Percentiles rank a stretch among this genome's conserved stretches.
These are phyloP conservation scores for Diaporthe caulivora DNA, from an alignment of 2,329 filamentous ascomycete genomes.

Conservation along the genomic window DNA sequence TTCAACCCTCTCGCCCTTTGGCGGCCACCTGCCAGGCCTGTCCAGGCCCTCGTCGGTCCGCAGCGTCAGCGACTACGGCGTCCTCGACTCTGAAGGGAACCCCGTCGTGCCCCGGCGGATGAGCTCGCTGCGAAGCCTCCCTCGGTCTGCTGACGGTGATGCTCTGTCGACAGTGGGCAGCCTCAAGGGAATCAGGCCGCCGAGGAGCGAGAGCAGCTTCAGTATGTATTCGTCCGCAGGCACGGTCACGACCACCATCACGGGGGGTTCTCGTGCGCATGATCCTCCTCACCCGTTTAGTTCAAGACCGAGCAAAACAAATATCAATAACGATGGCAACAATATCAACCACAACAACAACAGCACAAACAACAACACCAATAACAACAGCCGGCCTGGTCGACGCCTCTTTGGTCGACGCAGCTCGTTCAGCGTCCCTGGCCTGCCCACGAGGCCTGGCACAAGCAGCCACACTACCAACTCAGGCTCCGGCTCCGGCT, in stretches of 20 bases:
- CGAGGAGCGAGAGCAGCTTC: conserved; percentile 7
- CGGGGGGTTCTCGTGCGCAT: neutral
- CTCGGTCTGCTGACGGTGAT: conserved; percentile 35
- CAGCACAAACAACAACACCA: neutral
- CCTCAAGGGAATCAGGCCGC: conserved; percentile 26
- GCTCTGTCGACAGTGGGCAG: conserved; percentile 36
- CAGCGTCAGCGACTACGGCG: conserved; percentile 36
- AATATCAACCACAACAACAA: neutral
- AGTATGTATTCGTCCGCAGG: conserved; percentile 14
- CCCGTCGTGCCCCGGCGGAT: conserved; percentile 28
- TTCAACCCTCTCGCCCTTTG: conserved; percentile 3
- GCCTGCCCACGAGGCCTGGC: conserved; percentile 27
- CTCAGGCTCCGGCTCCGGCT: neutral
- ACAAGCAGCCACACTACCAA: neutral
- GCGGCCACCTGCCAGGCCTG: conserved; percentile 6
- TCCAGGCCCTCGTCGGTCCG: conserved; percentile 27
- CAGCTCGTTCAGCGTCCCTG: conserved; percentile 36
- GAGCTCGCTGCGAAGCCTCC: conserved; percentile 34
- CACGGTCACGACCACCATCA: conserved; percentile 32
- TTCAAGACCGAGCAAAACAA: neutral
- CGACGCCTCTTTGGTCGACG: conserved; percentile 34
- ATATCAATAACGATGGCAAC: neutral
- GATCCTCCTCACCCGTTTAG: neutral
- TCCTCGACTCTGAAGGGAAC: conserved; percentile 34
- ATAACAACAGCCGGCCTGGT: neutral